A percentile compares a stretch with the other conserved stretches of the same genome.
Evolutionary conservation across 2,329 filamentous ascomycete species (phyloP).

Genomic region (Zasmidium citrigriseum): DNA sequence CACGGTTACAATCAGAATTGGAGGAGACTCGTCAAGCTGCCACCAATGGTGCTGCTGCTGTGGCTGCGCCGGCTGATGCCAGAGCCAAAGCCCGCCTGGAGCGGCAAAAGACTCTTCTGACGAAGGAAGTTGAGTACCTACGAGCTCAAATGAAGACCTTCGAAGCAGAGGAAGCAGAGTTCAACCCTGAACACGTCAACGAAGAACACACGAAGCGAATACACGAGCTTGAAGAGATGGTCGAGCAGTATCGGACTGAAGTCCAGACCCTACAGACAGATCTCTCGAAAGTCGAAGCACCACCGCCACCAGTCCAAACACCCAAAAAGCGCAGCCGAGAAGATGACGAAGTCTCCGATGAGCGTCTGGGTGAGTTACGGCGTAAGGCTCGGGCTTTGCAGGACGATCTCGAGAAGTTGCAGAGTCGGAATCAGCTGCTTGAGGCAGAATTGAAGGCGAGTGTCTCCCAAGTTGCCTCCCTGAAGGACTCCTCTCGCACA

Average conservation of each 20-base stretch:
- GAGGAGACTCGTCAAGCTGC: slow-evolving; percentile 62
- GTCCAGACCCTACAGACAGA: slow-evolving; percentile 73
- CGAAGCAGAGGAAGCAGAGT: slow-evolving; percentile 83
- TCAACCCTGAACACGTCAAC: slow-evolving; percentile 79
- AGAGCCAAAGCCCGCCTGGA: slow-evolving; percentile 75
- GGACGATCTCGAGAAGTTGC: slow-evolving; percentile 69
- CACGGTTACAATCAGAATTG: slow-evolving; percentile 65
- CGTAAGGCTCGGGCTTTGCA: slow-evolving; percentile 87
- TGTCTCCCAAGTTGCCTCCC: slow-evolving; percentile 69
- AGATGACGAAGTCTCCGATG: slow-evolving; percentile 59
- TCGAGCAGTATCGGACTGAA: slow-evolving; percentile 84
- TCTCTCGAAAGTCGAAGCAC: slow-evolving; percentile 64
- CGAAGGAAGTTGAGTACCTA: slow-evolving; percentile 92
- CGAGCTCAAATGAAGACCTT: slow-evolving; percentile 86
- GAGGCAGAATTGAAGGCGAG: slow-evolving; percentile 74
- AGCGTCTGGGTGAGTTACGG: slow-evolving; percentile 78
- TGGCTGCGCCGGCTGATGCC: slow-evolving; percentile 54
- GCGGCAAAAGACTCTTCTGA: slow-evolving; percentile 77
- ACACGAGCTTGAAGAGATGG: slow-evolving; percentile 77
- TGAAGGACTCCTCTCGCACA: slow-evolving; percentile 70
- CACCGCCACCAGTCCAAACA: slow-evolving; percentile 44
- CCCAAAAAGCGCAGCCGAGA: slow-evolving; percentile 32
- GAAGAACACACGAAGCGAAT: slow-evolving; percentile 73
- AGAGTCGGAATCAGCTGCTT: slow-evolving; percentile 70
- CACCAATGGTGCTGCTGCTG: slow-evolving; percentile 33